Conservation (phyloP, 2,329 filamentous ascomycete species). For the Catunica adiposa region DNA sequence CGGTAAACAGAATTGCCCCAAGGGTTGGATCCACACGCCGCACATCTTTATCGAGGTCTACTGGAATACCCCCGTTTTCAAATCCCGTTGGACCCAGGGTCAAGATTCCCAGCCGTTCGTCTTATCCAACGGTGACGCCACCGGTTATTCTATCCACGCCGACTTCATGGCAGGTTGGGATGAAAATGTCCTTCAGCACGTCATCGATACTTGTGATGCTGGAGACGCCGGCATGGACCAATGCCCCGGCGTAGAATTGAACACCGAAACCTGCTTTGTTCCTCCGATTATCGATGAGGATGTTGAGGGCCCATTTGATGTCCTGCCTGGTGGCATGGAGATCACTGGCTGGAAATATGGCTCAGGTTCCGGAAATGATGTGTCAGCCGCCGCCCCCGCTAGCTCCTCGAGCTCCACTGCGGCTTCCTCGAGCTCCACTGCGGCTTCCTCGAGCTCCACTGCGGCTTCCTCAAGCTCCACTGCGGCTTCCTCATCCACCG, state of each 20-base stretch:
- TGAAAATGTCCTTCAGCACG: slow-evolving; percentile 42
- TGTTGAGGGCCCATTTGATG: slow-evolving; percentile 27
- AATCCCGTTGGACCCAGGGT: slow-evolving; percentile 35
- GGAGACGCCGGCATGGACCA: slow-evolving; percentile 43
- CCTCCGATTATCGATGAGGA: slow-evolving; percentile 30
- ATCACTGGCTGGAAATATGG: slow-evolving; percentile 36
- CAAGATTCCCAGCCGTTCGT: slow-evolving; percentile 44
- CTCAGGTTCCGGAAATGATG: slow-evolving; percentile 13
- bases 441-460: not conserved
- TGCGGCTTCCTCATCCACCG: not conserved
- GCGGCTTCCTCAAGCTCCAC: not conserved
- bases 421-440: not conserved
- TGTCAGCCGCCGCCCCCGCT: not conserved
- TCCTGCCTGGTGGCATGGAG: slow-evolving; percentile 39
- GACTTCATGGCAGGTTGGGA: slow-evolving; percentile 66
- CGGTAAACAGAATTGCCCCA: slow-evolving; percentile 37
- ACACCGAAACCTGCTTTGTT: slow-evolving; percentile 36
- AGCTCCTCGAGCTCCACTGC: not conserved
- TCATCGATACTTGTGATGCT: slow-evolving; percentile 49
- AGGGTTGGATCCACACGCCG: slow-evolving; percentile 37
- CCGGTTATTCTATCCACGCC: slow-evolving; percentile 53
- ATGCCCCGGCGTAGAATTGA: slow-evolving; percentile 42
- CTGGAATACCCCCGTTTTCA: slow-evolving; percentile 40
- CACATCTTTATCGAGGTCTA: slow-evolving; percentile 44
- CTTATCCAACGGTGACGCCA: slow-evolving; percentile 50